A percentile compares a stretch with the other conserved stretches of the same genome.
These are phyloP conservation scores for Paramecium tetraurelia DNA, from an alignment of 73 alveolate genomes.

Conservation along the genomic window DNA sequence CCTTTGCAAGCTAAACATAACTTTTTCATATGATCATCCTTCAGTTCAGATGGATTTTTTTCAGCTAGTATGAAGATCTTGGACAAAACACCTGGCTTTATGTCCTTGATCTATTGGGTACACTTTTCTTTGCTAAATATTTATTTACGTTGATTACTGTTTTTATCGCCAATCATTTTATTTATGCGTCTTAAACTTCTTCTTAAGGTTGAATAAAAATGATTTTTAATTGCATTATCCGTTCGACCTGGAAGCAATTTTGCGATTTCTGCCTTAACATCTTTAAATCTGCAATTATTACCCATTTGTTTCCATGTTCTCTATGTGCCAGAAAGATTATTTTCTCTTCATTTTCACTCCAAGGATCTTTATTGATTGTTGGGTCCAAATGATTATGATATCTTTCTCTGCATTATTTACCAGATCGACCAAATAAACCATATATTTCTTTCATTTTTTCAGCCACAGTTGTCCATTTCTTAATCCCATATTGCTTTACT, in stretches of 20 bases:
- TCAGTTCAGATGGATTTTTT: slow-evolving; percentile 44
- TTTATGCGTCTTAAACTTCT: slow-evolving; percentile 64
- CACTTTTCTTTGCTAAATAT: slow-evolving; percentile 43
- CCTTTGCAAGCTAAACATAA: slow-evolving; percentile 63
- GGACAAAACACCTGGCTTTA: slow-evolving; percentile 65
- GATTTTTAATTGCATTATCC: slow-evolving; percentile 81
- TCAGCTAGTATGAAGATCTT: slow-evolving; percentile 63
- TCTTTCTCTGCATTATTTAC: slow-evolving; percentile 97
- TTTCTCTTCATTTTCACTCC: slow-evolving; percentile 93
- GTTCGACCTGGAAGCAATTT: slow-evolving; percentile 68
- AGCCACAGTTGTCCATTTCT: slow-evolving; percentile 87
- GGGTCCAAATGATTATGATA: slow-evolving; percentile 98
- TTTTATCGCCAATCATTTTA: slow-evolving; percentile 58
- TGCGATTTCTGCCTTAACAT: slow-evolving; percentile 58
- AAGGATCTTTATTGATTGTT: slow-evolving; percentile 85
- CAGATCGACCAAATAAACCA: slow-evolving; percentile 78
- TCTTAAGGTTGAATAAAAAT: slow-evolving; percentile 80
- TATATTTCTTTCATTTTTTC: slow-evolving; percentile 68
- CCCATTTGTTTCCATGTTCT: slow-evolving; percentile 95
- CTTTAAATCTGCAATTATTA: not conserved
- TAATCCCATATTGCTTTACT: slow-evolving; percentile 76
- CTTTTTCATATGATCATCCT: slow-evolving; percentile 61
- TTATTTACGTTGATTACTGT: slow-evolving; percentile 26
- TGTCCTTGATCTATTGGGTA: slow-evolving; percentile 60
- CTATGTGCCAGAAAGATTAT: slow-evolving; percentile 86